Base-by-base conservation (phyloP, 2,329 filamentous ascomycete genomes). In the Microsporum ferrugineum region DNA sequence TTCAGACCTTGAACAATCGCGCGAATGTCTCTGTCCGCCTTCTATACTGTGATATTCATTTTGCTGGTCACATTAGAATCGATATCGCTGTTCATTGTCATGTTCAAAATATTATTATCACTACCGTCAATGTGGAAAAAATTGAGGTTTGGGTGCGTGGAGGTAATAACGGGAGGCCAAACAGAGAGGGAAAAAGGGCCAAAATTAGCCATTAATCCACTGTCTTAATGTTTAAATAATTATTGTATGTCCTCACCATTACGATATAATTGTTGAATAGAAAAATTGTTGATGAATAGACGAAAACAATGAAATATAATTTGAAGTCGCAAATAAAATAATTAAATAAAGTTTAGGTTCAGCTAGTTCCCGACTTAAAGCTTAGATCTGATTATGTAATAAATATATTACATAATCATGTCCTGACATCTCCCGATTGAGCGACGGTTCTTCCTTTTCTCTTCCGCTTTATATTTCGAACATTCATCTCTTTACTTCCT, bases 1-100 rank as follows among this genome's bases (percentile, higher is more conserved):
- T 65, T 51, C 5, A 66, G 60, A 41, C 68, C 66, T 39, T 62
- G 58, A 49, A 69, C 64, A 38, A 70, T 66, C 7, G 62, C 61
- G 31, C 39, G n/a, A 34, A 65, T 14, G 33, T 68, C 60, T 14
- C 56, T 61, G 34, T 59, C 65, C 23, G 66, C 63, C 47, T 58
- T 61, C 58, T 36, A 23, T 23, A 23, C 17, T 23, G 17, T 23
- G 17, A 23, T 23, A 23, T 23, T 23, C 17, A 1, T 23, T 1
- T 23, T 23, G 17, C 17, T 23, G 17, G 17, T 23, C 17, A 23
- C 17, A 23, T 23, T 23, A 23, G 17, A 23, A 23, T 23, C 17
- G 17, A 23, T 23, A 23, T 23, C 17, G 17, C 17, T 23, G 17
- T 23, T 23, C 17, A 23, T 23, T 23, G 1, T 23, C 17, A 23